A percentile compares a stretch with the other conserved stretches of the same genome.
These are phyloP conservation scores for Aurifilum marmelostoma DNA, from an alignment of 2,329 filamentous ascomycete genomes.

Conservation along the genomic window DNA sequence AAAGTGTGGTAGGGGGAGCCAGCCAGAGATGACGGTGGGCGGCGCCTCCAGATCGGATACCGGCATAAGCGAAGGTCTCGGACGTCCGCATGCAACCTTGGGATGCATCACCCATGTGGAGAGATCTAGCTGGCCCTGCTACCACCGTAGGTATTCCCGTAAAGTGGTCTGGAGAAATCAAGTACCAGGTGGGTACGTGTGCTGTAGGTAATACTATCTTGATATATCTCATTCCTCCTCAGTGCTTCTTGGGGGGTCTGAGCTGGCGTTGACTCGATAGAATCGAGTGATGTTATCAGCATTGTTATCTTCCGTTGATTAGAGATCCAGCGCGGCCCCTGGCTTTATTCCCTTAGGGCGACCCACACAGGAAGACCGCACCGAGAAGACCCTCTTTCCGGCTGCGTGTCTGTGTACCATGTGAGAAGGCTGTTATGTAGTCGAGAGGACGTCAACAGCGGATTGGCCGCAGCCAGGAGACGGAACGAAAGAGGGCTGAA, in stretches of 20 bases:
- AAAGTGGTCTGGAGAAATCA: background rate
- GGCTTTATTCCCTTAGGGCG: background rate
- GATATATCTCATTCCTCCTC: too few relatives aligned
- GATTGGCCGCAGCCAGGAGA: background rate
- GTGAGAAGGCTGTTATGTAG: background rate
- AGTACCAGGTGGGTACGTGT: too few relatives aligned
- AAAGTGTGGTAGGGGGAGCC: background rate
- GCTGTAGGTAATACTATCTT: too few relatives aligned
- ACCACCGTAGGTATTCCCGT: background rate
- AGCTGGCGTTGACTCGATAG: constrained; percentile 18
- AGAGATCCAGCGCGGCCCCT: background rate
- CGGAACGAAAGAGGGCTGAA: background rate
- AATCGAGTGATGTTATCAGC: constrained; percentile 15
- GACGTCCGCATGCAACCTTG: background rate
- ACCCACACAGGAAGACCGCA: background rate
- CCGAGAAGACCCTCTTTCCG: background rate
- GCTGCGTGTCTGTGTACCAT: background rate
- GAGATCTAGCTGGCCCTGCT: background rate
- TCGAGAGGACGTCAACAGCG: background rate
- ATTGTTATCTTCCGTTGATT: constrained; percentile 11
- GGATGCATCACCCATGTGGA: background rate
- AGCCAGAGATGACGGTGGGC: background rate
- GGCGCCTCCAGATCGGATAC: constrained; percentile 4
- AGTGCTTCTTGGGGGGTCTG: background rate
- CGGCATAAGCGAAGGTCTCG: constrained; percentile 11